Evolutionary conservation across 2,329 filamentous ascomycete genomes (phyloP).

Genomic region (Penicillium digitatum): DNA sequence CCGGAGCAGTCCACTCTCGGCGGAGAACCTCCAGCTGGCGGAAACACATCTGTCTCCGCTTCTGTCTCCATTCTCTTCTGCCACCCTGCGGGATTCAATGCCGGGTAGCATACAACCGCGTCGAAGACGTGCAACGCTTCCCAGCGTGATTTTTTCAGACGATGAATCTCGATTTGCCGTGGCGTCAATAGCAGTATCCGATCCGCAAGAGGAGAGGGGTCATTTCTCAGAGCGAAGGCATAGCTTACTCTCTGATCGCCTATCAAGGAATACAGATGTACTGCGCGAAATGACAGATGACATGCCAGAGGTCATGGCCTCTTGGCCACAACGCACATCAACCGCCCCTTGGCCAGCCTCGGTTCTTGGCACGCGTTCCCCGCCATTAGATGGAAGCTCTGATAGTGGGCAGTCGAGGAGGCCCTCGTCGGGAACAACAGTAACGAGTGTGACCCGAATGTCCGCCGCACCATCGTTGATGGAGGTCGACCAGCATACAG

Average conservation of each 20-base stretch:
- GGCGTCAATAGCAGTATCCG: constrained; percentile 23
- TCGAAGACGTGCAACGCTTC: constrained; percentile 43
- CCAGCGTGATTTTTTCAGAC: constrained; percentile 44
- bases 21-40: constrained; percentile 18
- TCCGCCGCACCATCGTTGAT: constrained; percentile 21
- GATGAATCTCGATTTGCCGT: constrained; percentile 36
- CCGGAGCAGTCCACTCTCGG: constrained; percentile 21
- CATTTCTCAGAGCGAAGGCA: constrained; percentile 17
- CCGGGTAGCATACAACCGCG: constrained; percentile 22
- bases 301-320: constrained; percentile 39
- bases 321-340: constrained; percentile 42
- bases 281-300: constrained; percentile 35
- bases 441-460: constrained; percentile 25
- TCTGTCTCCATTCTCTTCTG: constrained; percentile 14
- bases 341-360: constrained; percentile 43
- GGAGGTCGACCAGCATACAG: constrained; percentile 17
- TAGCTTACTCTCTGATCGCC: constrained; percentile 31
- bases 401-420: constrained; percentile 27
- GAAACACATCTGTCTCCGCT: constrained; percentile 16
- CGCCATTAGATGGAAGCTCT: constrained; percentile 28
- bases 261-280: constrained; percentile 45
- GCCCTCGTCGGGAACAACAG: constrained; percentile 29
- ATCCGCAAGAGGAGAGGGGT: constrained; percentile 21
- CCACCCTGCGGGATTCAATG: constrained; percentile 21
- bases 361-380: constrained; percentile 30